Evolutionary conservation across 2,329 filamentous ascomycete genomes (phyloP).

Genomic region (Dendrostoma leiphaemia): DNA sequence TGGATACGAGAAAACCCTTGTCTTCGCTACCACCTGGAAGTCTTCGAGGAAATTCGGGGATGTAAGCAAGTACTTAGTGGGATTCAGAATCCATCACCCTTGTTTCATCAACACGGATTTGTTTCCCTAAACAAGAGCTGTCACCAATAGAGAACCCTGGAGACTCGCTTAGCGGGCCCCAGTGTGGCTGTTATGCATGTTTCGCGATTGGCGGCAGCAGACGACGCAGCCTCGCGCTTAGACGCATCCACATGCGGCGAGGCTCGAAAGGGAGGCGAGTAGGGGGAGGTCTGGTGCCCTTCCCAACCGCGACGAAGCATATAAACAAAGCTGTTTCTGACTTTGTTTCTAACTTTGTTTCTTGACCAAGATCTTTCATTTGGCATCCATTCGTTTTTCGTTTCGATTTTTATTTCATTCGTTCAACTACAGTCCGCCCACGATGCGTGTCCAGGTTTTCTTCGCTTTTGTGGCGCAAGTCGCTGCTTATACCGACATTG

Average conservation of each 20-base stretch:
- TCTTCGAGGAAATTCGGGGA: not conserved
- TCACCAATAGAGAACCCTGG: not conserved
- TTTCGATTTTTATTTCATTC: not conserved
- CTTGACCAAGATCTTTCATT: not conserved
- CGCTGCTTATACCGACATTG: conserved; percentile 24
- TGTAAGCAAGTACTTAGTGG: not conserved
- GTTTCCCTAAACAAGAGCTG: not conserved
- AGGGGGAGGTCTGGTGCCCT: not conserved
- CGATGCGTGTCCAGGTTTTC: not conserved
- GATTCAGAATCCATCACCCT: not conserved
- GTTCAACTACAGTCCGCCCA: not conserved
- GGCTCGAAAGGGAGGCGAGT: not conserved
- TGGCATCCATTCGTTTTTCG: not conserved
- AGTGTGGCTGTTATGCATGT: not conserved
- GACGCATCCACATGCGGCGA: not conserved
- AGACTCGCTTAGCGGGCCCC: not conserved
- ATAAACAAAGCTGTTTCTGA: not conserved
- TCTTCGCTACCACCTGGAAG: no score
- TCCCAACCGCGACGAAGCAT: not conserved
- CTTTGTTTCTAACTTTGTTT: not conserved
- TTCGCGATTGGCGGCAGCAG: not conserved
- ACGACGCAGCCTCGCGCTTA: not conserved
- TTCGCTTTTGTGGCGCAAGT: not conserved
- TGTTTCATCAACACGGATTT: not conserved
- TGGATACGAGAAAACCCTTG: no score